These are phyloP conservation scores for Solanum clarkiae DNA, from an alignment of 257 asterid species.

Conservation along the genomic window DNA sequence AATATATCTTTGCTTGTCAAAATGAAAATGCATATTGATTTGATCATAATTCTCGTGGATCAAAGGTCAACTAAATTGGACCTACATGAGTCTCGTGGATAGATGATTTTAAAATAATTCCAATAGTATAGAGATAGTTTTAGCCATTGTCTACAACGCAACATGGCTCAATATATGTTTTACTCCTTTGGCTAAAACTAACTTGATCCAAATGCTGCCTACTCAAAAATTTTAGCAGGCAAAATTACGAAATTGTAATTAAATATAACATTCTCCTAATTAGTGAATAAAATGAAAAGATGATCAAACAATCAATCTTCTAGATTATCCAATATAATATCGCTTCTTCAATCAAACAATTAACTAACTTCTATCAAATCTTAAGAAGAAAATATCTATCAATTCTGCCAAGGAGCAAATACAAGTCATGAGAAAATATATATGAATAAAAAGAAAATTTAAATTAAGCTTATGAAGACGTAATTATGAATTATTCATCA, in stretches of 20 bases:
- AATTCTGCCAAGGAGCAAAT: not conserved
- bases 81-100: not conserved
- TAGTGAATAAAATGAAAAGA: not conserved
- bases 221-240: not conserved
- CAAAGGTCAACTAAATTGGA: not conserved
- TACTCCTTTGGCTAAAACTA: not conserved
- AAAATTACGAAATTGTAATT: not conserved
- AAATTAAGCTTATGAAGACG: not conserved
- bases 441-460: not conserved
- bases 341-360: not conserved
- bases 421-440: not conserved
- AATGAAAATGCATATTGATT: not conserved
- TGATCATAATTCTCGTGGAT: not conserved
- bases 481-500: not conserved
- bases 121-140: not conserved
- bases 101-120: not conserved
- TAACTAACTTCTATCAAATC: not conserved
- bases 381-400: not conserved
- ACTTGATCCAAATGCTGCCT: not conserved
- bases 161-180: not conserved
- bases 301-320: not conserved
- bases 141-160: not conserved
- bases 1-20: not conserved
- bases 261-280: not conserved
- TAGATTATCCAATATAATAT: not conserved